Evolutionary conservation across 768 basidiomycete genomes (phyloP).

Genomic region (Brasilioporus rufonigricans): DNA sequence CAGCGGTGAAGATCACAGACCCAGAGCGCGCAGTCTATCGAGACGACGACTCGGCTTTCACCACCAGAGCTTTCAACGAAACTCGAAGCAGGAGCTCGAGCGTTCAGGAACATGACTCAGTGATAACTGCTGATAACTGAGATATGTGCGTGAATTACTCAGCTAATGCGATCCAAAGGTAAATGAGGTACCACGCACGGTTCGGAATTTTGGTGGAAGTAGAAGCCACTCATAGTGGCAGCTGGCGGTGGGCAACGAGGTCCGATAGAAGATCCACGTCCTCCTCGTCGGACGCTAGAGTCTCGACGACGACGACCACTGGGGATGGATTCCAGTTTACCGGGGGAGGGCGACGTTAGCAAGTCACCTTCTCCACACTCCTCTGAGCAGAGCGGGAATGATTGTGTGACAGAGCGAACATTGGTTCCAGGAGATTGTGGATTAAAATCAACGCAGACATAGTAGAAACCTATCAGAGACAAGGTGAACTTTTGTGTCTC

Average conservation of each 20-base stretch:
- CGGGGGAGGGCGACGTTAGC: constrained; percentile 30
- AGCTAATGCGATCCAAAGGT: background rate
- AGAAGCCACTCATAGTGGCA: constrained; percentile 87
- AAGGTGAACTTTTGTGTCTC: constrained; percentile 16
- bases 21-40: constrained; percentile 1
- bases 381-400: constrained; percentile 33
- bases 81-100: constrained; percentile 79
- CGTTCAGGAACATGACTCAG: constrained; percentile 75
- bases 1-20: background rate
- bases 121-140: constrained; percentile 86
- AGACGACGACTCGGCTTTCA: background rate
- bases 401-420: constrained; percentile 33
- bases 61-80: constrained; percentile 52
- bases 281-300: constrained; percentile 44
- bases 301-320: constrained; percentile 38
- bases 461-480: constrained; percentile 74
- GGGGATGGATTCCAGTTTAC: constrained; percentile 40
- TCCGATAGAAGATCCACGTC: constrained; percentile 48
- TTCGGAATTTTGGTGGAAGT: constrained; percentile 91
- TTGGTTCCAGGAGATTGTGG: constrained; percentile 47
- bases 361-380: constrained; percentile 27
- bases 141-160: constrained; percentile 7
- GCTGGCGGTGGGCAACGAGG: constrained; percentile 46
- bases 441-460: constrained; percentile 91
- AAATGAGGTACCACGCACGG: constrained; percentile 59